Conservation (phyloP, 495 filamentous ascomycete genomes). For the Penicillium maclennaniae region DNA sequence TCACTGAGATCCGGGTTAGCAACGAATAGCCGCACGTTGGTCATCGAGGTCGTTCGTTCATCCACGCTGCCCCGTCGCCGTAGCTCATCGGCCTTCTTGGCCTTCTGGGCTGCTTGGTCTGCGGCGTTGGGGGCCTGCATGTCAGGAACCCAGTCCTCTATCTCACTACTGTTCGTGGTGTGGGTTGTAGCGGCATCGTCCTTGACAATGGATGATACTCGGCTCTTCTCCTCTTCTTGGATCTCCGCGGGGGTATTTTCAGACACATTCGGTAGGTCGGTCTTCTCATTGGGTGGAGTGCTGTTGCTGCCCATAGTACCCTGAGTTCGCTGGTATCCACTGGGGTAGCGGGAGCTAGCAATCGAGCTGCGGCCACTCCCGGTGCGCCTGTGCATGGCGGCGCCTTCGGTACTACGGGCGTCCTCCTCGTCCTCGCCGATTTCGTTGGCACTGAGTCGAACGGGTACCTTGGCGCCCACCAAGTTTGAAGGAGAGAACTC, state of each 20-base stretch:
- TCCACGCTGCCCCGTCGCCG: constrained; percentile 88
- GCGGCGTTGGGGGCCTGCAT: constrained; percentile 45
- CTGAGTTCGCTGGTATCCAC: constrained; percentile 47
- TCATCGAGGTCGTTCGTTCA: constrained; percentile 81
- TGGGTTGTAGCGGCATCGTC: constrained; percentile 43
- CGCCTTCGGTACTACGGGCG: constrained; percentile 45
- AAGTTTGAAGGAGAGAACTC: constrained; percentile 72
- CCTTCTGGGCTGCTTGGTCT: constrained; percentile 54
- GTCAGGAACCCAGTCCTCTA: constrained; percentile 51
- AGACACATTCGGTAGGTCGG: constrained; percentile 45
- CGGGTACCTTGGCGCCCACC: constrained; percentile 74
- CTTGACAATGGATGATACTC: constrained; percentile 37
- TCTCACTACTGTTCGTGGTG: constrained; percentile 39
- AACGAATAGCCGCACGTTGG: constrained; percentile 80
- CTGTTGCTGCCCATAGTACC: constrained; percentile 66
- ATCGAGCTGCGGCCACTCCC: constrained; percentile 77
- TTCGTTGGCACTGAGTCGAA: constrained; percentile 89
- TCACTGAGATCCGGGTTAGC: constrained; percentile 86
- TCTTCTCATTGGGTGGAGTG: constrained; percentile 57
- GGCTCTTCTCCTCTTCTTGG: constrained; percentile 33
- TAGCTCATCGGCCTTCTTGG: constrained; percentile 70
- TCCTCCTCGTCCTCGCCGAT: constrained; percentile 85
- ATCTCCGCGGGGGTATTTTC: constrained; percentile 50
- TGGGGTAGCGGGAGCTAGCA: constrained; percentile 61
- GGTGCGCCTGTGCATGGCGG: constrained; percentile 64